These are phyloP conservation scores for Cetradonia linearis DNA, from an alignment of 495 filamentous ascomycete genomes.

Conservation along the genomic window DNA sequence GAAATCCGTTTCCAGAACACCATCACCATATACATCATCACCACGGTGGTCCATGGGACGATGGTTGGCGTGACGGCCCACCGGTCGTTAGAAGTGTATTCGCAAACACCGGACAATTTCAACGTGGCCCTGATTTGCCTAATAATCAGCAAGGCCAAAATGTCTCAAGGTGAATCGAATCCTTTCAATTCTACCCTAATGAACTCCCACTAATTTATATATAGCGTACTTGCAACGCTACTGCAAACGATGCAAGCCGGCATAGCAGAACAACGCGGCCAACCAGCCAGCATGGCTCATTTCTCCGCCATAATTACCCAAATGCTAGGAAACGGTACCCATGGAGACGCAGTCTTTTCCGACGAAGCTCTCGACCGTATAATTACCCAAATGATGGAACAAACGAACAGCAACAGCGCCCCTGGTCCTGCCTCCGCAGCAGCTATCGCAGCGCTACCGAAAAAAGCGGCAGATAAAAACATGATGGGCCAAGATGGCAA, in stretches of 20 bases:
- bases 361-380: slow-evolving; percentile 87
- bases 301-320: slow-evolving; percentile 38
- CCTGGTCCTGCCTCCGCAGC: slow-evolving; percentile 68
- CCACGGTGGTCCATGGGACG: slow-evolving; percentile 7
- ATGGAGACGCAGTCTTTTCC: slow-evolving; percentile 81
- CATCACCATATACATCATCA: slow-evolving; percentile 15
- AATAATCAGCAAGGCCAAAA: slow-evolving; percentile 4
- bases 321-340: slow-evolving; percentile 44
- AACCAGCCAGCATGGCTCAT: slow-evolving; percentile 24
- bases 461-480: slow-evolving; percentile 51
- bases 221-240: slow-evolving; percentile 14
- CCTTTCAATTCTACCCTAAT: not conserved
- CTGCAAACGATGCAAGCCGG: slow-evolving; percentile 19
- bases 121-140: slow-evolving; percentile 8
- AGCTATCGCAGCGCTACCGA: slow-evolving; percentile 65
- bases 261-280: slow-evolving; percentile 12
- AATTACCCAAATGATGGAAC: slow-evolving; percentile 78
- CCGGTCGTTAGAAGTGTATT: slow-evolving; percentile 10
- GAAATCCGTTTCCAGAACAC: slow-evolving; percentile 8
- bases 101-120: slow-evolving; percentile 12
- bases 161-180: slow-evolving; percentile 5
- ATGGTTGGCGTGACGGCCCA: slow-evolving; percentile 1
- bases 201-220: not conserved
- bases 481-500: slow-evolving; percentile 55
- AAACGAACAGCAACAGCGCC: slow-evolving; percentile 56